phyloP scores from a whole-genome alignment of 208 protist species.

The Spongospora subterranea region DNA sequence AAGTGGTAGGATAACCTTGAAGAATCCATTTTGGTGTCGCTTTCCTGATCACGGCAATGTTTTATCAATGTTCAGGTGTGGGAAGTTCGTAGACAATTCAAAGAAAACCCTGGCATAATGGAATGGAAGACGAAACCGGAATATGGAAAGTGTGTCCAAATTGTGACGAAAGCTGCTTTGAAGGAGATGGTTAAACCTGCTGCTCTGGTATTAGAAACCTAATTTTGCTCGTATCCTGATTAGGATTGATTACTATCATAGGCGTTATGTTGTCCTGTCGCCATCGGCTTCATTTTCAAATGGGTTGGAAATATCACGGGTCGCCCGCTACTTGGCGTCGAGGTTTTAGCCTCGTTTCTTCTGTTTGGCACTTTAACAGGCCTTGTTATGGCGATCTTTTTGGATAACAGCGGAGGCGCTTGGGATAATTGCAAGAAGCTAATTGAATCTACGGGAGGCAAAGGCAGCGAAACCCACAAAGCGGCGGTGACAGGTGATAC shows the following conservation, averaged over 20 bases:
- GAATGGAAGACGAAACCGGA: slow-evolving; percentile 83
- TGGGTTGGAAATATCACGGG: slow-evolving; percentile 59
- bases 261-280: slow-evolving; percentile 81
- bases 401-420: slow-evolving; percentile 90
- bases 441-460: slow-evolving; percentile 88
- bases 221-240: too few relatives aligned
- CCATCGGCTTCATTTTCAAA: slow-evolving; percentile 69
- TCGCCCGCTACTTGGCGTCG: slow-evolving; percentile 67
- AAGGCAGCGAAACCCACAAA: slow-evolving; percentile 79
- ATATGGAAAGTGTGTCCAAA: slow-evolving; percentile 88
- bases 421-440: slow-evolving; percentile 97
- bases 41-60: neutral
- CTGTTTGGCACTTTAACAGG: slow-evolving; percentile 86
- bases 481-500: slow-evolving; percentile 93
- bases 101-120: slow-evolving; percentile 79
- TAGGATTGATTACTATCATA: too few relatives aligned
- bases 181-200: slow-evolving; percentile 88
- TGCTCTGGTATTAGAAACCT: slow-evolving; percentile 69
- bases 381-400: slow-evolving; percentile 88
- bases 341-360: slow-evolving; percentile 87
- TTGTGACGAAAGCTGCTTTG: slow-evolving; percentile 86
- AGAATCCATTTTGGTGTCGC: neutral
- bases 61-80: slow-evolving; percentile 74
- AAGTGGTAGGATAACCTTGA: slow-evolving; percentile 80
- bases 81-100: slow-evolving; percentile 90